A percentile compares a stretch with the other conserved stretches of the same genome.
Conservation (phyloP, 371 early-diverging fungal genomes). For the Funneliformis caledonium region DNA sequence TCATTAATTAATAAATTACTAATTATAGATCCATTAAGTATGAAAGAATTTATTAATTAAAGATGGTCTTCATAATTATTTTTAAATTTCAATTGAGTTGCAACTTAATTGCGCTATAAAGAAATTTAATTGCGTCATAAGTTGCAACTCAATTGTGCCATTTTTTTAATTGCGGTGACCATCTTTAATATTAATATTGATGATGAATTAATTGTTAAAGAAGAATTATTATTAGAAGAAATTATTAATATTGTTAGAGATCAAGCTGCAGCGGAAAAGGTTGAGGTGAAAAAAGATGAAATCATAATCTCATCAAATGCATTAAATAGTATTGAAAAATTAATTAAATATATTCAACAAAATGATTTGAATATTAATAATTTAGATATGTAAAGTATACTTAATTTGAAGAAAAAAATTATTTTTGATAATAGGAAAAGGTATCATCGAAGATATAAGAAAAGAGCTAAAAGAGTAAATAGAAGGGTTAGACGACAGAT, state of each 20-base stretch:
- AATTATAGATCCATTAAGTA: not conserved
- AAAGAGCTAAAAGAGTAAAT: too few species aligned
- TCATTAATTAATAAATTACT: not conserved
- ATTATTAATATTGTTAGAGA: not conserved
- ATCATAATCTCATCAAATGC: not conserved
- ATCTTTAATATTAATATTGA: conserved; percentile 15
- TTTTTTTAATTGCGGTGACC: too few species aligned
- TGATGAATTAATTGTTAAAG: not conserved
- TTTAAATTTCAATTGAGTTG: too few species aligned
- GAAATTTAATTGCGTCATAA: too few species aligned
- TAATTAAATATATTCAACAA: not conserved
- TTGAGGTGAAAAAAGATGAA: not conserved
- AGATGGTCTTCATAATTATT: too few species aligned
- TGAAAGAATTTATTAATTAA: too few species aligned
- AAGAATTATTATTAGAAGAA: not conserved
- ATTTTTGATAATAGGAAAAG: too few species aligned
- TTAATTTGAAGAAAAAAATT: not conserved
- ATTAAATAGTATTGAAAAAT: not conserved
- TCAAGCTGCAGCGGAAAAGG: not conserved
- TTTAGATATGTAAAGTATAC: not conserved
- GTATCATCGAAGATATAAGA: too few species aligned
- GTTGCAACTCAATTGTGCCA: too few species aligned
- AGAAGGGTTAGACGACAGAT: too few species aligned
- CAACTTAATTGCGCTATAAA: too few species aligned
- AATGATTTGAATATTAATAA: not conserved